Percentiles rank a stretch among this genome's conserved stretches.
These are phyloP conservation scores for Colletotrichum chrysophilum DNA, from an alignment of 2,329 filamentous ascomycete genomes.

Conservation along the genomic window DNA sequence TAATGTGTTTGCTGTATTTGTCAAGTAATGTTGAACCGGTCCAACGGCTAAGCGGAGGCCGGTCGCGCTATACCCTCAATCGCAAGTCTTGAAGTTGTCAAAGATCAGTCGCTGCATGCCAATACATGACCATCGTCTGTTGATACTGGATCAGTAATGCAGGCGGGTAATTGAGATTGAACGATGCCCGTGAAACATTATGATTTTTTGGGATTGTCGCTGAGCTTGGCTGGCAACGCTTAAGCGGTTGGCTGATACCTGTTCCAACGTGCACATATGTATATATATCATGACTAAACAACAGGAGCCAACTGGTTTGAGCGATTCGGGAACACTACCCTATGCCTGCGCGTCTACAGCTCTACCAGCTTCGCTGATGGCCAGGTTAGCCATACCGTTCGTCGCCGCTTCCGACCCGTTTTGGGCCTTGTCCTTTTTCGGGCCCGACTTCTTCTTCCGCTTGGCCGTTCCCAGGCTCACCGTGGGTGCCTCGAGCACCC, in stretches of 20 bases:
- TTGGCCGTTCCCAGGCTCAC: constrained; percentile 39
- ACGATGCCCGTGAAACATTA: rapidly evolving
- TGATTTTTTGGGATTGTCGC: neutral
- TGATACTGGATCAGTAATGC: neutral
- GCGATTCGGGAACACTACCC: neutral
- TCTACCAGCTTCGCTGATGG: neutral
- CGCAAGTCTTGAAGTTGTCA: neutral
- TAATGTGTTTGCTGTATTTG: neutral
- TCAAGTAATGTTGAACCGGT: neutral
- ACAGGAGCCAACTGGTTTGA: neutral
- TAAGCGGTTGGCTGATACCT: neutral
- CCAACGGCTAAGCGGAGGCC: neutral
- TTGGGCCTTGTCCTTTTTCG: neutral
- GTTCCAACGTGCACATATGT: neutral
- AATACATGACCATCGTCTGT: rapidly evolving
- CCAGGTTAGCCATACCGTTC: neutral
- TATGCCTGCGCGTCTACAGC: neutral
- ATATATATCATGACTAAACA: neutral
- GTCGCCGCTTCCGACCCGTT: neutral
- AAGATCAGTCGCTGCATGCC: neutral
- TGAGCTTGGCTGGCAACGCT: neutral
- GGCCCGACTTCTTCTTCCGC: constrained; percentile 37
- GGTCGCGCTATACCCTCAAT: neutral
- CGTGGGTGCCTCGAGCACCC: constrained; percentile 67
- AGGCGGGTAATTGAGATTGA: neutral